These are phyloP conservation scores for Gorgonomyces haynaldii DNA, from an alignment of 192 early-diverging fungal species.

Conservation along the genomic window DNA sequence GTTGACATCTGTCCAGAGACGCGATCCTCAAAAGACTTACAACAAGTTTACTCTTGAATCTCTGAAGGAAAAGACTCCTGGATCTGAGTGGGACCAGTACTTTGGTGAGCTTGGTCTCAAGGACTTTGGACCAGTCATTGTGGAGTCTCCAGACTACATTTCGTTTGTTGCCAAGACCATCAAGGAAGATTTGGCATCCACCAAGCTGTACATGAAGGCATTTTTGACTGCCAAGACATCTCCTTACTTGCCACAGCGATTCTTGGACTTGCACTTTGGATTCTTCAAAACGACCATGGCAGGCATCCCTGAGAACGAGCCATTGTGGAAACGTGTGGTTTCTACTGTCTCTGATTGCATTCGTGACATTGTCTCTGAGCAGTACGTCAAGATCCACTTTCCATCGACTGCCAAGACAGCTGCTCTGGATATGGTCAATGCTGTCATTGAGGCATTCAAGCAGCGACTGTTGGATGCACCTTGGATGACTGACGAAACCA, in stretches of 20 bases:
- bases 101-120: neutral
- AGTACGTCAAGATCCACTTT: neutral
- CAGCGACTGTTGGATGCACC: neutral
- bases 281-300: neutral
- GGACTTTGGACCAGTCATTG: neutral
- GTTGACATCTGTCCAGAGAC: neutral
- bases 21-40: neutral
- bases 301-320: neutral
- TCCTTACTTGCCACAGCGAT: neutral
- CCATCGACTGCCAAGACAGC: neutral
- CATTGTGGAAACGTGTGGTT: neutral
- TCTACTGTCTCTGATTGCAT: neutral
- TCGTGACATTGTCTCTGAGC: neutral
- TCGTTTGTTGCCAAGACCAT: neutral
- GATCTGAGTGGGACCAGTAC: neutral
- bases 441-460: neutral
- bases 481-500: constrained; percentile 16
- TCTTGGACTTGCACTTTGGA: neutral
- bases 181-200: neutral
- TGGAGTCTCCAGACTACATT: neutral
- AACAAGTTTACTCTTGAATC: neutral
- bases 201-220: neutral
- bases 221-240: neutral
- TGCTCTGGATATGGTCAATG: neutral
- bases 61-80: neutral